Conservation (phyloP, 768 basidiomycete species). For the Tricholoma flavovirens region DNA sequence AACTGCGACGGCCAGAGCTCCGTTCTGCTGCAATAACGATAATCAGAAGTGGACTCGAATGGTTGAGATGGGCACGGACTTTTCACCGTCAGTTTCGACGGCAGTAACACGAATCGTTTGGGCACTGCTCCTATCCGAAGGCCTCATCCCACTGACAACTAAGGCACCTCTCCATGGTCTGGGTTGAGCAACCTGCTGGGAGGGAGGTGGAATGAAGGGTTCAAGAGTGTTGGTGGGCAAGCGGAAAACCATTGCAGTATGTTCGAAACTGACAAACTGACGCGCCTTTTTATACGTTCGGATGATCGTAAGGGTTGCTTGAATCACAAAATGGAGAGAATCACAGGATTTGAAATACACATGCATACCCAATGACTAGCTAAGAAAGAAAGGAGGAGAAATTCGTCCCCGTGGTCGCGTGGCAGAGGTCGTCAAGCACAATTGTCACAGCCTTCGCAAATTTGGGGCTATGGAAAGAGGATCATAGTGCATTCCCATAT, state of each 20-base stretch:
- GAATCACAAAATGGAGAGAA: conserved; percentile 16
- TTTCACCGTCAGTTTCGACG: conserved; percentile 68
- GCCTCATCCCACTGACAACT: conserved; percentile 42
- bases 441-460: conserved; percentile 20
- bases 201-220: conserved; percentile 51
- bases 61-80: conserved; percentile 36
- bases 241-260: conserved; percentile 51
- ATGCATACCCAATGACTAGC: conserved; percentile 7
- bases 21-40: conserved; percentile 35
- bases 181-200: conserved; percentile 35
- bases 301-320: conserved; percentile 7
- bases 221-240: conserved; percentile 52
- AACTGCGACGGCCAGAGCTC: conserved; percentile 51
- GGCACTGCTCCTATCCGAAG: conserved; percentile 40
- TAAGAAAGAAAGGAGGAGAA: conserved; percentile 10
- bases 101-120: conserved; percentile 56
- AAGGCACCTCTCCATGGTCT: conserved; percentile 57
- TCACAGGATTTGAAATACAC: conserved; percentile 13
- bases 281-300: conserved; percentile 36
- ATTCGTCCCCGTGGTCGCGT: conserved; percentile 25
- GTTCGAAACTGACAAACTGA: conserved; percentile 25
- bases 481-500: neutral
- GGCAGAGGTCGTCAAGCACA: conserved; percentile 24
- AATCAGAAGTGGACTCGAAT: conserved; percentile 20
- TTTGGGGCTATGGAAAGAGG: neutral